phyloP scores from a whole-genome alignment of 192 early-diverging fungal species.

The Lobosporangium transversale region DNA sequence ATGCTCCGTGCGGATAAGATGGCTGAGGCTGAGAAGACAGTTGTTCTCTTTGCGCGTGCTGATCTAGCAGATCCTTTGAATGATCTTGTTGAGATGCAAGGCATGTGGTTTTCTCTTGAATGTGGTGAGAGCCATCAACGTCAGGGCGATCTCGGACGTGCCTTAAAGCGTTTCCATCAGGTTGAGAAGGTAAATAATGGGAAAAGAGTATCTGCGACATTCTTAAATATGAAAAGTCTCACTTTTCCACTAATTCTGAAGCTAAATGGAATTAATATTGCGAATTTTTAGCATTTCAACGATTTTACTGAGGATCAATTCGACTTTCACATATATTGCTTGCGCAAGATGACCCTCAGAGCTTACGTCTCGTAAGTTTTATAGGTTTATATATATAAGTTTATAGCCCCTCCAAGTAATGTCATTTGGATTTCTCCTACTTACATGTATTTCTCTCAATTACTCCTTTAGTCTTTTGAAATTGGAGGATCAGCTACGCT shows the following conservation, averaged over 20 bases:
- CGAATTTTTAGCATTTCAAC: conserved; percentile 69
- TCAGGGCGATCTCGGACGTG: conserved; percentile 75
- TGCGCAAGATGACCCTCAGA: conserved; percentile 89
- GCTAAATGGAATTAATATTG: no score
- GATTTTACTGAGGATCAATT: conserved; percentile 94
- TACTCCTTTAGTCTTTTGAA: conserved; percentile 75
- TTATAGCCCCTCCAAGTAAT: no score
- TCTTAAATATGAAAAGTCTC: no score
- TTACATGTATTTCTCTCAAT: no score
- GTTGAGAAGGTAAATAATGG: conserved; percentile 75
- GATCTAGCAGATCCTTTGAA: conserved; percentile 70
- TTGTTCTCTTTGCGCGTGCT: conserved; percentile 85
- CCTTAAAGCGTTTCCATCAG: conserved; percentile 90
- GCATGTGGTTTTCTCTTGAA: conserved; percentile 90
- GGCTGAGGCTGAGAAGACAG: conserved; percentile 87
- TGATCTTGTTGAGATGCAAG: conserved; percentile 92
- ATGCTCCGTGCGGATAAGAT: conserved; percentile 85
- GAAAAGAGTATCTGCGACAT: no score
- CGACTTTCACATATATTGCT: conserved; percentile 94
- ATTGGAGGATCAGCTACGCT: conserved; percentile 79
- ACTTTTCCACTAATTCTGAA: no score
- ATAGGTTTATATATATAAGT: no score
- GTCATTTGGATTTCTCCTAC: no score
- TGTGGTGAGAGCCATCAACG: conserved; percentile 77
- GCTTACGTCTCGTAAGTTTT: conserved; percentile 78